Percentiles rank a stretch among this genome's conserved stretches.
These are phyloP conservation scores for Sclerotinia subarctica DNA, from an alignment of 2,329 filamentous ascomycete genomes.

Conservation along the genomic window DNA sequence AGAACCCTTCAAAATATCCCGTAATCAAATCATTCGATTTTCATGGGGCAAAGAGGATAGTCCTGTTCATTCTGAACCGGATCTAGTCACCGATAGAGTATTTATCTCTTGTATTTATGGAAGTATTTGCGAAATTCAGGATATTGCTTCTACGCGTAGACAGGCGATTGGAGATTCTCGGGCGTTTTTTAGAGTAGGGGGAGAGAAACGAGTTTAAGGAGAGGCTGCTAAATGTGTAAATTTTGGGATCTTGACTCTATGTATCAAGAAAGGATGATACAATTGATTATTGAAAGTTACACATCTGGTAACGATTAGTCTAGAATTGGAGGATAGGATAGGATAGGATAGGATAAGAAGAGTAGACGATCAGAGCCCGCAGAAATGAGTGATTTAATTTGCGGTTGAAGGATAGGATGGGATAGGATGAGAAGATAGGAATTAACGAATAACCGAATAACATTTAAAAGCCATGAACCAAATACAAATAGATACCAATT, in stretches of 20 bases:
- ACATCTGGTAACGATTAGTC: too few relatives aligned
- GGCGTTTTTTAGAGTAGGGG: neutral
- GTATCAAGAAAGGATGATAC: neutral
- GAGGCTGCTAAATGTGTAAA: neutral
- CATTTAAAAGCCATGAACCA: too few relatives aligned
- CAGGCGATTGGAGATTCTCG: neutral
- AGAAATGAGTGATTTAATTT: too few relatives aligned
- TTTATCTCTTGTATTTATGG: slow-evolving; percentile 12
- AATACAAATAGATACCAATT: too few relatives aligned
- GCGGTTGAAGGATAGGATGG: too few relatives aligned
- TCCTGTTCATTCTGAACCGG: slow-evolving; percentile 22
- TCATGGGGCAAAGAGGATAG: slow-evolving; percentile 17
- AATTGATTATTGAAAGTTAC: too few relatives aligned
- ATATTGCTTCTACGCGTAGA: neutral
- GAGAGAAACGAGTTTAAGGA: neutral
- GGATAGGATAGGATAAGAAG: too few relatives aligned
- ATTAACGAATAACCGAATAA: too few relatives aligned
- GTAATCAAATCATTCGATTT: slow-evolving; percentile 16
- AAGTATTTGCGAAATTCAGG: neutral
- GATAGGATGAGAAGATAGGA: too few relatives aligned
- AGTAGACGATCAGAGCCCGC: too few relatives aligned
- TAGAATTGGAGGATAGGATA: too few relatives aligned
- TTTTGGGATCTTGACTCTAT: too few relatives aligned
- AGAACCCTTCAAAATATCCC: neutral
- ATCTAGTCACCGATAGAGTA: slow-evolving; percentile 12